These are phyloP conservation scores for Clarireedia homoeocarpa DNA, from an alignment of 2,329 filamentous ascomycete genomes.

Conservation along the genomic window DNA sequence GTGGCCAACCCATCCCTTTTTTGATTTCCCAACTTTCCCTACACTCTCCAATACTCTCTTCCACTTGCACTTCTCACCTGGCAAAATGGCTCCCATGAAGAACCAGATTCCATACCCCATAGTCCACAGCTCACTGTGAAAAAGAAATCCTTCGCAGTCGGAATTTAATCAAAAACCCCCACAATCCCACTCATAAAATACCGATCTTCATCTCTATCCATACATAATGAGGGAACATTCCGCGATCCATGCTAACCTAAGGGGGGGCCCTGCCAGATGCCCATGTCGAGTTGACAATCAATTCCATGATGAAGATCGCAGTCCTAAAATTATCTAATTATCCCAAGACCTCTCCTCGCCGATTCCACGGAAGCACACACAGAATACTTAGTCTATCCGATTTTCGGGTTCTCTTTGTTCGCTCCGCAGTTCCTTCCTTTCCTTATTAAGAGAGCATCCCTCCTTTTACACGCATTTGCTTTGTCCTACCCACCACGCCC, in stretches of 20 bases:
- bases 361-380: not conserved
- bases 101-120: not conserved
- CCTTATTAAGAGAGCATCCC: too few species aligned
- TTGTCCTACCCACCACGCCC: too few species aligned
- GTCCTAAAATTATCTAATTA: not conserved
- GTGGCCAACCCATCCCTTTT: not conserved
- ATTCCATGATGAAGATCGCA: not conserved
- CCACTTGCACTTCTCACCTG: not conserved
- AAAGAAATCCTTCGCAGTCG: not conserved
- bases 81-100: not conserved
- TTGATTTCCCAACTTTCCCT: not conserved
- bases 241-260: not conserved
- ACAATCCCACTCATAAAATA: not conserved
- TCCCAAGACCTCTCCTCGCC: not conserved
- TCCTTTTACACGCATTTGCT: too few species aligned
- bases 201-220: not conserved
- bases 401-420: too few species aligned
- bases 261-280: not conserved
- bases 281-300: not conserved
- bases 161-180: not conserved
- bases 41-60: not conserved
- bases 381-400: not conserved
- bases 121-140: not conserved
- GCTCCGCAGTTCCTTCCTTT: too few species aligned
- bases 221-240: not conserved